Base-by-base conservation (phyloP, 805 yeast species). In the Blastobotrys peoriensis region DNA sequence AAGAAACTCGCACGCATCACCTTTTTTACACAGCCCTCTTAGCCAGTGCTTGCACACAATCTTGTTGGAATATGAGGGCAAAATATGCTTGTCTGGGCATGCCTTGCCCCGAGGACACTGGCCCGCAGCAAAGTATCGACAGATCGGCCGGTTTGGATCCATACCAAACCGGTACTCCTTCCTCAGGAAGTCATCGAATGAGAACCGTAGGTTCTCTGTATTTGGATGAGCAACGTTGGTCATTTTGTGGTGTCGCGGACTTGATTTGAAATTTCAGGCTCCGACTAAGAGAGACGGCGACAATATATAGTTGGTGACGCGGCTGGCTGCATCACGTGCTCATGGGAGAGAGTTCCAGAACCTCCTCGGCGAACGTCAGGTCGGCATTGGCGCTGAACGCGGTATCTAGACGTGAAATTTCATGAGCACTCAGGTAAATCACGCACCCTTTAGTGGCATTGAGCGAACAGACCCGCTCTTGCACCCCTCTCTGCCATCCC, bases 11-110 rank as follows among this genome's bases (percentile, higher is more conserved):
- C 99, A 93, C 53, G 86, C 86, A 55, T 88, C 95, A 41, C 94
- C 95, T 70, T 91, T 91, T 67, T 93, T 93, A 66, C 99, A 93
- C 28, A 93, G 74, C 0, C 99, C 99, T 53, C 97, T 76, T 28
- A 93, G 76, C 99, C 98, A 93, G 69, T 93, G 97, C 71, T 93
- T 91, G 63, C 98, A 93, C 3, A 93, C 98, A 43, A 93, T 86
- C 62, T 83, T 82, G 62, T 82, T 82, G 43, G 74, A 70, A 58
- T 77, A 79, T 38, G 74, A 74, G 42, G 76, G 79, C 41, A 78
- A 75, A 27, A 82, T 82, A 65, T 91, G 98, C 59, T 88, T 85
- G 66, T 86, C 81, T 17, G 89, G 89, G 61, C 98, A 91, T 40
- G 73, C 73, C n/a, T 74, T 69, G 5, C 97, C 96, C 47, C 81